These are phyloP conservation scores for Diphasiastrum complanatum DNA, from an alignment of 83 land plant genomes.

Conservation along the genomic window DNA sequence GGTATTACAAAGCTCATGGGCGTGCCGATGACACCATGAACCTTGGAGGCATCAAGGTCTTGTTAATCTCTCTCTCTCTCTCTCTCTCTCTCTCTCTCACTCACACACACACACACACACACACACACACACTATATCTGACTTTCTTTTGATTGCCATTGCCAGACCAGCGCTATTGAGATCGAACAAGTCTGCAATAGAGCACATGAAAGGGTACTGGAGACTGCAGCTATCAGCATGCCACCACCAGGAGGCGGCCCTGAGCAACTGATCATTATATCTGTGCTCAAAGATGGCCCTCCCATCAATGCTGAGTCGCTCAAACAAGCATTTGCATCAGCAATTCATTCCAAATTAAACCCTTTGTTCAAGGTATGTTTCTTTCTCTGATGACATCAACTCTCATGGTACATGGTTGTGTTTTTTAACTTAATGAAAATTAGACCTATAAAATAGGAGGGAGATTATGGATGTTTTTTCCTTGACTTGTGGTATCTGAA, in stretches of 20 bases:
- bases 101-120: no score
- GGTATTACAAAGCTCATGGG: conserved; percentile 68
- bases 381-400: no score
- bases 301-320: conserved; percentile 23
- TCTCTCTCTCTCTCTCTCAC: not conserved
- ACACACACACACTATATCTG: no score
- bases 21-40: conserved; percentile 98
- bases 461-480: no score
- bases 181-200: conserved; percentile 83
- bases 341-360: conserved; percentile 57
- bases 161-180: conserved; percentile 91
- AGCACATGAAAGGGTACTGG: conserved; percentile 62
- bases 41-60: conserved; percentile 98
- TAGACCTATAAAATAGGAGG: no score
- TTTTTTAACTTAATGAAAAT: not conserved
- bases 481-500: no score
- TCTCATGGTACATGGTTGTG: no score
- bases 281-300: conserved; percentile 47
- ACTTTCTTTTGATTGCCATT: not conserved
- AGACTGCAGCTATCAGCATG: conserved; percentile 80
- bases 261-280: conserved; percentile 61
- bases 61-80: not conserved
- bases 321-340: conserved; percentile 41
- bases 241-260: conserved; percentile 61
- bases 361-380: conserved; percentile 78